phyloP scores from a whole-genome alignment of 345 rosid genomes.

The Lepidium sativum region DNA sequence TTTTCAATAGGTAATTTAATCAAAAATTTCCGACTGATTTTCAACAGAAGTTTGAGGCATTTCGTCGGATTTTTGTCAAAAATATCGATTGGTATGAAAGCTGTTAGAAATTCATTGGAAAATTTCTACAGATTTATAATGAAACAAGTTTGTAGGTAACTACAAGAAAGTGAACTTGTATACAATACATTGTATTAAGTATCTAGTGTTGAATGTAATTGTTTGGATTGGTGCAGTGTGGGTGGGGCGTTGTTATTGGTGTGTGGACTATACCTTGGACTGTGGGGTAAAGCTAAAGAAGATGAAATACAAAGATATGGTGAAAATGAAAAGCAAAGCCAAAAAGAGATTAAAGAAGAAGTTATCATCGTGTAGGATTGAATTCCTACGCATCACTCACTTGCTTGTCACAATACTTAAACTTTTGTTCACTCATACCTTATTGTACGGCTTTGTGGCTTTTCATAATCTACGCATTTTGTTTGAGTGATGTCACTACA shows the following conservation, averaged over 20 bases:
- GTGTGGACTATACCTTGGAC: constrained; percentile 61
- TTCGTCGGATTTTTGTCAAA: too few species aligned
- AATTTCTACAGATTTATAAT: too few species aligned
- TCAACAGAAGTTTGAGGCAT: too few species aligned
- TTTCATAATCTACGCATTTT: neutral
- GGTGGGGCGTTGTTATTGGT: constrained; percentile 68
- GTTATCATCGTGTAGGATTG: constrained; percentile 21
- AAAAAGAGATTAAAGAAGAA: constrained; percentile 26
- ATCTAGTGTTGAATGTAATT: neutral
- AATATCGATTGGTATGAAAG: too few species aligned
- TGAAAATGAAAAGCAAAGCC: constrained; percentile 25
- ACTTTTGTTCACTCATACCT: neutral
- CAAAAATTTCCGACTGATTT: too few species aligned
- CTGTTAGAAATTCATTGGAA: too few species aligned
- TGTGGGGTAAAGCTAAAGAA: constrained; percentile 83
- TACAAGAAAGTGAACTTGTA: too few species aligned
- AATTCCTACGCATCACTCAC: constrained; percentile 8
- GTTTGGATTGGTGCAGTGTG: constrained; percentile 37
- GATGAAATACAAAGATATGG: constrained; percentile 5
- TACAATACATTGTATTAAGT: neutral
- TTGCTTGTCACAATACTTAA: neutral
- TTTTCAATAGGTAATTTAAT: too few species aligned
- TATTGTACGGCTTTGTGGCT: neutral
- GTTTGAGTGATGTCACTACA: neutral
- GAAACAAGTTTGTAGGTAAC: too few species aligned